Evolutionary conservation across 2,329 filamentous ascomycete genomes (phyloP), one percentile per base, ranked within the genome.

Genomic region (Colletotrichum endophyticum): DNA sequence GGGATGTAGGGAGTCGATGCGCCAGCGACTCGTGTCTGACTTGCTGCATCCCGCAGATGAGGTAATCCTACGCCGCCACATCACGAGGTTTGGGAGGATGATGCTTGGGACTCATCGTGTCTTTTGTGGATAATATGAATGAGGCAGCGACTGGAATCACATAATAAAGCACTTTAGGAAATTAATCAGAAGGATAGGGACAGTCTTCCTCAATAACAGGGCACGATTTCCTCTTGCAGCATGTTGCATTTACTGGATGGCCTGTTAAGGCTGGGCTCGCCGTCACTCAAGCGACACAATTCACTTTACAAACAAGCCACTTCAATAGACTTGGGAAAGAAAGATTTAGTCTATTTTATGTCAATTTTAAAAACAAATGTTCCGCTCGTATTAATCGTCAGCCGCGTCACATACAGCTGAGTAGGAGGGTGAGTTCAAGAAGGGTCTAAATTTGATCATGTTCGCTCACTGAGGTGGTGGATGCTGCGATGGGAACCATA

Each of bases 1-100:
- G 56, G 25, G 25, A 22, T 53, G 44, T 0, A 22, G 44, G 44
- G n/a, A 53, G 44, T 1, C 0, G 44, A 53, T 22, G 44, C 44
- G 44, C n/a, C 11, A 22, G 11, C 44, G 44, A 53, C 56, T 30
- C 13, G 27, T 59, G 56, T 59, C 56, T 59, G 56, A 1, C 39
- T 49, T 49, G 19, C 25, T 59, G 25, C 5, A 28, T 27, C 15
- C 49, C 56, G 0, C 22, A 27, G 56, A 59, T 59, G 56, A 59
- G 56, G 56, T 59, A 59, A 59, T 59, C 56, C 56, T 62, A 27
- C 28, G 27, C 19, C 19, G 28, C 28, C 59, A 62, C 59, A 30
- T 13, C 8, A 62, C 19, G 12, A 62, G 30, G 3, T n/a, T 30
- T 32, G 19, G 28, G 19, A 53, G 19, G 19, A 62, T 30, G 59